phyloP scores from a whole-genome alignment of 2,329 filamentous ascomycete species.

The Aspergillus sp. region DNA sequence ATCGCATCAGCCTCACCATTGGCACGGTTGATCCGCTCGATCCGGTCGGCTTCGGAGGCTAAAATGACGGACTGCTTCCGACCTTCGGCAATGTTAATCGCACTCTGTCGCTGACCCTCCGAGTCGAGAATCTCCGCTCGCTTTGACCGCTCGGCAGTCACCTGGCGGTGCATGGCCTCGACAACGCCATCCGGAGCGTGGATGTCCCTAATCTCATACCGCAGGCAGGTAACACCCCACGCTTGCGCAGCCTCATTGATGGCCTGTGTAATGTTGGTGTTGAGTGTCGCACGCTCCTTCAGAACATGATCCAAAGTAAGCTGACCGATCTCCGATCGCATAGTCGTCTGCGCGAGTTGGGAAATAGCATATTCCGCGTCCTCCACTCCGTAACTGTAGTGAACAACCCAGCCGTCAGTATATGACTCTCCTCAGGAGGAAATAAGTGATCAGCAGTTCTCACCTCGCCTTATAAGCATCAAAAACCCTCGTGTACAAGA shows the following conservation, averaged over 20 bases:
- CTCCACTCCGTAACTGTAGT: slow-evolving; percentile 84
- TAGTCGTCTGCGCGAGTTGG: slow-evolving; percentile 95
- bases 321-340: slow-evolving; percentile 98
- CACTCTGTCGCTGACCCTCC: slow-evolving; percentile 93
- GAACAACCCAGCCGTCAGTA: neutral
- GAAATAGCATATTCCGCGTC: slow-evolving; percentile 98
- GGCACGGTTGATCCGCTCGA: slow-evolving; percentile 91
- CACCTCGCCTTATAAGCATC: slow-evolving; percentile 97
- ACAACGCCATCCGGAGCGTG: slow-evolving; percentile 92
- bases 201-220: slow-evolving; percentile 98
- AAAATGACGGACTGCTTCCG: slow-evolving; percentile 96
- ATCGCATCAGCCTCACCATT: slow-evolving; percentile 94
- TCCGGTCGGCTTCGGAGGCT: slow-evolving; percentile 84
- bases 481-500: slow-evolving; percentile 93
- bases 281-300: slow-evolving; percentile 93
- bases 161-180: slow-evolving; percentile 96
- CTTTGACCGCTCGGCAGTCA: slow-evolving; percentile 96
- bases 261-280: slow-evolving; percentile 96
- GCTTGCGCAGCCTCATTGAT: slow-evolving; percentile 98
- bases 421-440: neutral
- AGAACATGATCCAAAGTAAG: slow-evolving; percentile 94
- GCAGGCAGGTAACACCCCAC: slow-evolving; percentile 93
- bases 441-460: slow-evolving; percentile 20
- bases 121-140: slow-evolving; percentile 96
- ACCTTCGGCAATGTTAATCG: slow-evolving; percentile 98